Evolutionary conservation across 2,329 filamentous ascomycete genomes (phyloP).

Genomic region (Cucurbitaria berberidis): DNA sequence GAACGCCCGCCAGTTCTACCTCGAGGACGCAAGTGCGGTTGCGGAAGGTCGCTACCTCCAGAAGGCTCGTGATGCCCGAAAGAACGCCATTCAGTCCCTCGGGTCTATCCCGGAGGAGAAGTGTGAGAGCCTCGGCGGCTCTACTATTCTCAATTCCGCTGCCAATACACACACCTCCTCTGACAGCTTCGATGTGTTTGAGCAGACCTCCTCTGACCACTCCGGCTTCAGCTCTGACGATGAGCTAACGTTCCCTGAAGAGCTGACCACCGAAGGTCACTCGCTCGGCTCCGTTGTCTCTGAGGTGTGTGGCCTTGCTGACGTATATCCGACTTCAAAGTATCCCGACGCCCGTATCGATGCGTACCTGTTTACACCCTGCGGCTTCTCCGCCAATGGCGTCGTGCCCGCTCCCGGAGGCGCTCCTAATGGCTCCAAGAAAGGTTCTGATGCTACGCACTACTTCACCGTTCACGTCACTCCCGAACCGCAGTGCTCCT

Average conservation of each 20-base stretch:
- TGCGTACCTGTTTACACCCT: slow-evolving; percentile 94
- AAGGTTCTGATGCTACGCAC: slow-evolving; percentile 59
- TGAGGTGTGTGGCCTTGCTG: slow-evolving; percentile 84
- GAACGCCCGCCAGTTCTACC: slow-evolving; percentile 72
- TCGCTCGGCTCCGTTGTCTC: slow-evolving; percentile 91
- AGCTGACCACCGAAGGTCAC: slow-evolving; percentile 90
- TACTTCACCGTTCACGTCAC: slow-evolving; percentile 99
- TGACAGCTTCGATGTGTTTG: slow-evolving; percentile 79
- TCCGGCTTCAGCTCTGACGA: slow-evolving; percentile 64
- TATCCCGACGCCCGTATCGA: slow-evolving; percentile 95
- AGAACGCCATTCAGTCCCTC: slow-evolving; percentile 64
- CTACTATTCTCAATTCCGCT: slow-evolving; percentile 47
- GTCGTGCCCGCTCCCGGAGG: slow-evolving; percentile 78
- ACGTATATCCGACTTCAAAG: slow-evolving; percentile 83
- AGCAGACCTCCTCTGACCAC: slow-evolving; percentile 71
- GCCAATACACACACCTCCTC: slow-evolving; percentile 55
- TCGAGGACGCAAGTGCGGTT: slow-evolving; percentile 85
- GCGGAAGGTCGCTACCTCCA: slow-evolving; percentile 79
- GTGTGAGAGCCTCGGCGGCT: slow-evolving; percentile 45
- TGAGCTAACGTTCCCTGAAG: slow-evolving; percentile 68
- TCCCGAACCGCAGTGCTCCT: slow-evolving; percentile 94
- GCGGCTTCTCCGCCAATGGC: slow-evolving; percentile 96
- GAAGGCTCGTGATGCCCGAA: slow-evolving; percentile 68
- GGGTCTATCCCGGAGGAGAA: slow-evolving; percentile 64
- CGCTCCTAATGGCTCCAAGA: slow-evolving; percentile 54